A percentile compares a stretch with the other conserved stretches of the same genome.
Evolutionary conservation across 2,329 filamentous ascomycete species (phyloP).

Genomic region (Beauveria sp.): DNA sequence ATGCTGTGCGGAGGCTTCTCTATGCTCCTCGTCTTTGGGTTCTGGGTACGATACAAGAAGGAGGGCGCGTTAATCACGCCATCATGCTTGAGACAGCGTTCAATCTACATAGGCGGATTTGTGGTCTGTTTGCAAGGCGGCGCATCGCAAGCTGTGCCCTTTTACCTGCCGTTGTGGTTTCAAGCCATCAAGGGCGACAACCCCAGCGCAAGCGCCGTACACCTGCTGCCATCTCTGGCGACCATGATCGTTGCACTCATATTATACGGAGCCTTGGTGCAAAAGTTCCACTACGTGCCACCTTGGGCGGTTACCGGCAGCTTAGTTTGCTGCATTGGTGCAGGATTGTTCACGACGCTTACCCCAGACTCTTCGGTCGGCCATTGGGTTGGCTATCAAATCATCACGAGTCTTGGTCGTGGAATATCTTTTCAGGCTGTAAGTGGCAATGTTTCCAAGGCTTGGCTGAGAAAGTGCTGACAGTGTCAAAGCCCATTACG

Average conservation of each 20-base stretch:
- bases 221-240: background rate
- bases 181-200: background rate
- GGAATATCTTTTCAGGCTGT: slow-evolving; percentile 3
- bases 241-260: background rate
- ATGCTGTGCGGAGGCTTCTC: background rate
- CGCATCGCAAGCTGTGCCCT: background rate
- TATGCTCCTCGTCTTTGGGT: background rate
- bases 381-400: slow-evolving; percentile 7
- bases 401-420: background rate
- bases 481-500: slow-evolving; percentile 2
- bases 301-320: slow-evolving; percentile 6
- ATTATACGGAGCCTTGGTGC: background rate
- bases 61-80: background rate
- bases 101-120: background rate
- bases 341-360: background rate
- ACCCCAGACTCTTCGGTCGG: background rate
- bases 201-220: background rate
- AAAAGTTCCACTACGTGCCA: background rate
- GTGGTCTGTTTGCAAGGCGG: background rate
- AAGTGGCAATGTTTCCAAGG: background rate
- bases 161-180: background rate
- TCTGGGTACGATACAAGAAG: background rate
- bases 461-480: no score
- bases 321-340: background rate
- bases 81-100: background rate